Conservation (phyloP, 441 rosid genomes). For the Omphalea diandra region DNA sequence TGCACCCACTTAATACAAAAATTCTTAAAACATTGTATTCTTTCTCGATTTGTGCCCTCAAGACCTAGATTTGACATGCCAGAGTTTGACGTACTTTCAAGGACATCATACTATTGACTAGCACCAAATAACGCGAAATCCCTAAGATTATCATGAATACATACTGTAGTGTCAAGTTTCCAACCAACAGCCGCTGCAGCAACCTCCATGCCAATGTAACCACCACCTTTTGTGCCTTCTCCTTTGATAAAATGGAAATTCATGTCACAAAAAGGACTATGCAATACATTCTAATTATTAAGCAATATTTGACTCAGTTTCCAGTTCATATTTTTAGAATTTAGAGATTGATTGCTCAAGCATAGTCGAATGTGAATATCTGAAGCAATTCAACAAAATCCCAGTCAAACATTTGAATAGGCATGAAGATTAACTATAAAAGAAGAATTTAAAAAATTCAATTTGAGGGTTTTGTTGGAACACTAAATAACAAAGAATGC, state of each 20-base stretch:
- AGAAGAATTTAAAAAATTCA: not conserved
- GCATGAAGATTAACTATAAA: not conserved
- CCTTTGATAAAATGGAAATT: constrained; percentile 39
- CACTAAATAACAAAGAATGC: no score
- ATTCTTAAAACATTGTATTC: not conserved
- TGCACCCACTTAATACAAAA: not conserved
- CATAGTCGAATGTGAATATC: not conserved
- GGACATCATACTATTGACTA: not conserved
- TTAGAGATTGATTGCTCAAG: not conserved
- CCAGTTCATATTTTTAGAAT: not conserved
- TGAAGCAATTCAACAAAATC: not conserved
- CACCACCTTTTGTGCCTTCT: constrained; percentile 77
- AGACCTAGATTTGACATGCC: not conserved
- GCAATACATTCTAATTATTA: not conserved
- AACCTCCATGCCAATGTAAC: constrained; percentile 98
- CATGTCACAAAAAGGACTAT: constrained; percentile 17
- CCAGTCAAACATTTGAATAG: not conserved
- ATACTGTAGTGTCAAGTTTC: constrained; percentile 88
- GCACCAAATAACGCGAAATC: not conserved
- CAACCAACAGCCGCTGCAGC: constrained; percentile 94
- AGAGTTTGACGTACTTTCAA: not conserved
- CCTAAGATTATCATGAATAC: constrained; percentile 15
- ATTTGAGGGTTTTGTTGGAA: not conserved
- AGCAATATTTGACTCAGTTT: not conserved
- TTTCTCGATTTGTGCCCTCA: not conserved